Conservation (phyloP, 257 asterid genomes). For the Primulina tabacum region DNA sequence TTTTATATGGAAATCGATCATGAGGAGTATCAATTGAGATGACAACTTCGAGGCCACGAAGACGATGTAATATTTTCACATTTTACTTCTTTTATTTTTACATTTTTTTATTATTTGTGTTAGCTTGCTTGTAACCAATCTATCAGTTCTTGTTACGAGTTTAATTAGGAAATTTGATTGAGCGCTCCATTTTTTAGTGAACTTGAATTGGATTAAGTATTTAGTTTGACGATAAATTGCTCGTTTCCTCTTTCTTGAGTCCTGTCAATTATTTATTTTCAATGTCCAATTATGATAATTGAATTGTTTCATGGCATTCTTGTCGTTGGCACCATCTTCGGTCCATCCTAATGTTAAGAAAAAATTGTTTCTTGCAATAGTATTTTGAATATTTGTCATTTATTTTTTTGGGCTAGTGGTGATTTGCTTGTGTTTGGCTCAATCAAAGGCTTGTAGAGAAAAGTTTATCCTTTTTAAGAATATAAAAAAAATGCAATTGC, state of each 20-base stretch:
- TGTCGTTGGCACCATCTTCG: not conserved
- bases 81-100: not conserved
- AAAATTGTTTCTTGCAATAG: no score
- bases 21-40: constrained; percentile 66
- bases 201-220: not conserved
- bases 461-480: constrained; percentile 8
- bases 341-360: not conserved
- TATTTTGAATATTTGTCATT: not conserved
- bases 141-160: not conserved
- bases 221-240: constrained; percentile 2
- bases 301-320: not conserved
- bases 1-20: constrained; percentile 68
- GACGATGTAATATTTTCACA: constrained; percentile 66
- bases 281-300: not conserved
- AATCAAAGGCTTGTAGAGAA: not conserved
- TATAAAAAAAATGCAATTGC: constrained; percentile 5
- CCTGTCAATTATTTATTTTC: no score
- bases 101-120: not conserved
- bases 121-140: not conserved
- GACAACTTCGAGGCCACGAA: constrained; percentile 89
- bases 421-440: constrained; percentile 2
- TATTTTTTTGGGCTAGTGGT: not conserved
- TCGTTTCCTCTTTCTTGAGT: not conserved
- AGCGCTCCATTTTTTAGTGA: not conserved
- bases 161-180: not conserved